Base-by-base conservation (phyloP, 1,284 basidiomycete species). In the Abortiporus biennis region DNA sequence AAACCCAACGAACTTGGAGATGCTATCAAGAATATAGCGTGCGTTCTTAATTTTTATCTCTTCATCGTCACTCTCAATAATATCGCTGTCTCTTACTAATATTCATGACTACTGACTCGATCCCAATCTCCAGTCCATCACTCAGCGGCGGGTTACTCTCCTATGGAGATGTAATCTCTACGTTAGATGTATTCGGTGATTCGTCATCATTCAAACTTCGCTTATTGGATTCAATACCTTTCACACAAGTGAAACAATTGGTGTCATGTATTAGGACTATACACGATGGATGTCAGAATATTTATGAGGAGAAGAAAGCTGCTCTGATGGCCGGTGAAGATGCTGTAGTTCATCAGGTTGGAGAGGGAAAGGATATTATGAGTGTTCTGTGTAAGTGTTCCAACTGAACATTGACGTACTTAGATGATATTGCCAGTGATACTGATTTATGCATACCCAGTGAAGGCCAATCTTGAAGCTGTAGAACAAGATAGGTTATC, bases 381-480 rank as follows among this genome's bases (percentile, higher is more conserved):
- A 47, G 46, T 29, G 22, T 47, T 32, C 34, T 47, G 8, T 29
- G 46, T 47, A 36, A 6, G 32, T 34, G 12, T 27, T n/a, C n/a
- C 35, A 16, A 16, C 19, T 22, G 12, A 36, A 36, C 19, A 36
- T 36, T 17, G 19, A 36, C 6, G 35, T 22, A 21, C 24, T 22
- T n/a, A n/a, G n/a, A n/a, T n/a, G n/a, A n/a, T n/a, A n/a, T n/a
- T n/a, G n/a, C n/a, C n/a, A n/a, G n/a, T n/a, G n/a, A n/a, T n/a
- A n/a, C n/a, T n/a, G n/a, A n/a, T 8, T n/a, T n/a, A n/a, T n/a
- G n/a, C n/a, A n/a, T n/a, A n/a, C n/a, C n/a, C 48, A 51, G 59
- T 61, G 2, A 51, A 44, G 25, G 59, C 54, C 20, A 59, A 59
- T 36, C 47, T 48, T 42, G 31, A 44, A 6, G 54, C 59, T 4